Percentiles rank a stretch among this genome's conserved stretches.
These are phyloP conservation scores for Suillus ampliporus DNA, from an alignment of 768 basidiomycete genomes.

Conservation along the genomic window DNA sequence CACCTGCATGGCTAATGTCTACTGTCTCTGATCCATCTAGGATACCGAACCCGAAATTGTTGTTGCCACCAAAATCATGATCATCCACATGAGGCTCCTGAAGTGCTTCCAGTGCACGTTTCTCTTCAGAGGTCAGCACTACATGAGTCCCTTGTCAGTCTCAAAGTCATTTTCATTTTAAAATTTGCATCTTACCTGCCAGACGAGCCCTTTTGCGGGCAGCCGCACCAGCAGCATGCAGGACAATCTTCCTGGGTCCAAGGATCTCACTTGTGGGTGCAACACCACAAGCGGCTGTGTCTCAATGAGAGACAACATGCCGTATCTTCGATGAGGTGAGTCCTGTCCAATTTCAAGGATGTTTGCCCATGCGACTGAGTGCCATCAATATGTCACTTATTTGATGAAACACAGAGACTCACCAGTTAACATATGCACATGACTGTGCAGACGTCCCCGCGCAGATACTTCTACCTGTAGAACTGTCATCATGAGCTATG, in stretches of 20 bases:
- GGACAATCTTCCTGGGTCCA: not conserved
- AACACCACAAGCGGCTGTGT: not conserved
- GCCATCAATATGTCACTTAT: not conserved
- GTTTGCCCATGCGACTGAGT: not conserved
- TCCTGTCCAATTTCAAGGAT: not conserved
- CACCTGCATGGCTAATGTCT: constrained; percentile 13
- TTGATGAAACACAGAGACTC: too few species aligned
- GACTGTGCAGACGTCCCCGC: too few species aligned
- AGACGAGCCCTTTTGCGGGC: not conserved
- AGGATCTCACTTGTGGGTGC: not conserved
- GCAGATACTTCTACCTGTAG: too few species aligned
- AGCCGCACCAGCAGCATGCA: not conserved
- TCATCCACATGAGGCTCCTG: not conserved
- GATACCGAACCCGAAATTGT: not conserved
- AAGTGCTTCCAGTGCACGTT: not conserved
- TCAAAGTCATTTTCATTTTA: too few species aligned
- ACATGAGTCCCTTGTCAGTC: not conserved
- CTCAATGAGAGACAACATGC: not conserved
- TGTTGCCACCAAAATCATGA: not conserved
- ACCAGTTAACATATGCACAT: too few species aligned
- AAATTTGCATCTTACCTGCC: too few species aligned
- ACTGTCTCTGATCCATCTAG: constrained; percentile 1
- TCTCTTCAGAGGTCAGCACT: not conserved
- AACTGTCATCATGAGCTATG: too few species aligned
- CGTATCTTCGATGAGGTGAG: not conserved